These are phyloP conservation scores for Arthrobotrys entomopaga DNA, from an alignment of 2,329 filamentous ascomycete genomes.

Conservation along the genomic window DNA sequence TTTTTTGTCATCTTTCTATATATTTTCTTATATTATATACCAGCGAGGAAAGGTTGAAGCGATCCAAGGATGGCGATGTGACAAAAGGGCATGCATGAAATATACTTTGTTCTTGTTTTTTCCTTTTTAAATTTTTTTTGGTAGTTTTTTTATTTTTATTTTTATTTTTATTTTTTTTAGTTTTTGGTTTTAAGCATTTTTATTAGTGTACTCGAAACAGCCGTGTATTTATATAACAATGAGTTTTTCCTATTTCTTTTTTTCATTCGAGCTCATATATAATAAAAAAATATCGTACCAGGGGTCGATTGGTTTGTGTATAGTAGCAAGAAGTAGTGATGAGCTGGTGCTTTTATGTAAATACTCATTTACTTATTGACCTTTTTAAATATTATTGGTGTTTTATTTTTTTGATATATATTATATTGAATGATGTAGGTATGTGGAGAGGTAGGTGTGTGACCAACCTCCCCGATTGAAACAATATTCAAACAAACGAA, in stretches of 20 bases:
- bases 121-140: neutral
- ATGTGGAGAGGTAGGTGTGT: too few species aligned
- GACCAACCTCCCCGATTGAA: neutral
- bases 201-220: neutral
- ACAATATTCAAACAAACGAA: too few species aligned
- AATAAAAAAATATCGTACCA: too few species aligned
- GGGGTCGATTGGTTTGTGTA: too few species aligned
- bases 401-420: neutral
- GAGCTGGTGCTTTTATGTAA: too few species aligned
- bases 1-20: too few species aligned
- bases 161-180: neutral
- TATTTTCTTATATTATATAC: too few species aligned
- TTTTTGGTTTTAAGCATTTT: neutral
- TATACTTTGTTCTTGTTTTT: neutral
- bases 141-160: neutral
- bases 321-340: too few species aligned
- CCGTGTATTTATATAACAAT: constrained; percentile 2
- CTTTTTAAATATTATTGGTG: too few species aligned
- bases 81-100: constrained; percentile 6
- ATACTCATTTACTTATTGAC: too few species aligned
- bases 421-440: too few species aligned
- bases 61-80: neutral
- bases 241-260: neutral
- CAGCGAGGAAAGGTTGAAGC: constrained; percentile 1
- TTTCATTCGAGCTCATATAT: too few species aligned